These are phyloP conservation scores for Emergomyces pasteurianus DNA, from an alignment of 2,329 filamentous ascomycete genomes.

Conservation along the genomic window DNA sequence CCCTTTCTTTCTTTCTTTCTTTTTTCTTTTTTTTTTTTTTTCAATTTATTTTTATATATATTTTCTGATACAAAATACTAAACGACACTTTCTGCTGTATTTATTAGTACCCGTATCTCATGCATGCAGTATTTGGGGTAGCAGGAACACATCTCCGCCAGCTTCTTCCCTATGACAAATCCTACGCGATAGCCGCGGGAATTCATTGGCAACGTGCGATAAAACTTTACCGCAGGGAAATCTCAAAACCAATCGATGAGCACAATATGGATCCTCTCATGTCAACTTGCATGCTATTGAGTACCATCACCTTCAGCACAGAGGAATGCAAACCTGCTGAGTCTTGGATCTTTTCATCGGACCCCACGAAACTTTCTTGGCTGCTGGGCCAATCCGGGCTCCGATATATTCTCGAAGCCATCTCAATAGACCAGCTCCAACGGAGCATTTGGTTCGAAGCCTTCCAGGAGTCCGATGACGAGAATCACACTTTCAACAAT, in stretches of 20 bases:
- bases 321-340: slow-evolving; percentile 19
- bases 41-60: background rate
- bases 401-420: slow-evolving; percentile 19
- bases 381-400: slow-evolving; percentile 25
- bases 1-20: too few species aligned
- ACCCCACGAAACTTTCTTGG: slow-evolving; percentile 24
- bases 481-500: slow-evolving; percentile 17
- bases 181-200: slow-evolving; percentile 19
- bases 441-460: slow-evolving; percentile 25
- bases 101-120: slow-evolving; percentile 23
- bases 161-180: slow-evolving; percentile 16
- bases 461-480: slow-evolving; percentile 18
- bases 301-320: slow-evolving; percentile 22
- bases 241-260: slow-evolving; percentile 15
- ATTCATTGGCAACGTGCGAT: slow-evolving; percentile 30
- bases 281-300: slow-evolving; percentile 27
- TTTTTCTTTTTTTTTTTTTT: too few species aligned
- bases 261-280: slow-evolving; percentile 29
- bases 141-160: slow-evolving; percentile 22
- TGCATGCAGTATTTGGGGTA: slow-evolving; percentile 27
- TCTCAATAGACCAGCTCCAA: slow-evolving; percentile 13
- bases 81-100: background rate
- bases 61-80: background rate
- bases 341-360: slow-evolving; percentile 26
- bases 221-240: slow-evolving; percentile 22